A percentile compares a stretch with the other conserved stretches of the same genome.
Conservation (phyloP, 2,329 filamentous ascomycete species). For the Aureobasidium namibiae region DNA sequence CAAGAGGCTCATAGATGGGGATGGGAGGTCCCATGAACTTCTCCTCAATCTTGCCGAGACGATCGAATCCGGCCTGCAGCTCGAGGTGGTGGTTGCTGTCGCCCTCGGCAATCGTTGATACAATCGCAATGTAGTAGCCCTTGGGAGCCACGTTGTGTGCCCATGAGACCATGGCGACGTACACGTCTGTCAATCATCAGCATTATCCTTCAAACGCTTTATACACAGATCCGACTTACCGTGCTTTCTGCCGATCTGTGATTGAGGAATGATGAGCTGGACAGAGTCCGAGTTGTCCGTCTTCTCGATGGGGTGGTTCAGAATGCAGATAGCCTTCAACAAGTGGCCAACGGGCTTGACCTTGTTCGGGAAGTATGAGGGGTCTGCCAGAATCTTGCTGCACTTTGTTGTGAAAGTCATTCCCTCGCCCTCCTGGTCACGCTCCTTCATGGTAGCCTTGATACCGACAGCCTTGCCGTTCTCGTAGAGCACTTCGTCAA, state of each 20-base stretch:
- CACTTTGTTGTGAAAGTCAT: constrained; percentile 96
- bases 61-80: constrained; percentile 83
- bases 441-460: constrained; percentile 91
- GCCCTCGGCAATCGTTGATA: constrained; percentile 92
- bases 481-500: constrained; percentile 85
- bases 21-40: constrained; percentile 93
- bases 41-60: constrained; percentile 89
- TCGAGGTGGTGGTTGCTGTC: constrained; percentile 91
- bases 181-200: constrained; percentile 60
- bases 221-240: constrained; percentile 48
- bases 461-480: constrained; percentile 83
- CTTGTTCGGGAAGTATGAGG: constrained; percentile 91
- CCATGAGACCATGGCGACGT: constrained; percentile 90
- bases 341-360: constrained; percentile 81
- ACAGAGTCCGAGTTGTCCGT: constrained; percentile 83
- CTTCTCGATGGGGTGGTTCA: constrained; percentile 88
- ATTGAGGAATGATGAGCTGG: constrained; percentile 96
- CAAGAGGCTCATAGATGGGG: constrained; percentile 84
- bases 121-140: constrained; percentile 97
- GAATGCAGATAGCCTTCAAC: constrained; percentile 91
- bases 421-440: constrained; percentile 60
- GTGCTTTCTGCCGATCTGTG: constrained; percentile 92
- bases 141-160: constrained; percentile 98
- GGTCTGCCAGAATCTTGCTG: constrained; percentile 91
- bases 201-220: not conserved